Conservation (phyloP, 208 protist species). For the Crithidia acanthocephali region DNA sequence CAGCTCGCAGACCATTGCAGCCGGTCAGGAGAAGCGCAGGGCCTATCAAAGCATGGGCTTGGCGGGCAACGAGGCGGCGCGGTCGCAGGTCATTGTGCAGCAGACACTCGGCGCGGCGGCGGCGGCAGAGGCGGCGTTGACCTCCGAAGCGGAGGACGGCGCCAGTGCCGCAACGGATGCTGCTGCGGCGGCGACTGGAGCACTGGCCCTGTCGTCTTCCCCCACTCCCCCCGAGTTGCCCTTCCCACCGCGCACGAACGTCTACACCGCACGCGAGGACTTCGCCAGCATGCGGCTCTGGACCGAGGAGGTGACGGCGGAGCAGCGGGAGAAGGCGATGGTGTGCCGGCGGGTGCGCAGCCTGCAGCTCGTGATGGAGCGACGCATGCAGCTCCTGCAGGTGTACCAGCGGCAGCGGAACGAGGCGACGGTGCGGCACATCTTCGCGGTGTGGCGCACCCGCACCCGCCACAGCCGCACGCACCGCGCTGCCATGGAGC, state of each 20-base stretch:
- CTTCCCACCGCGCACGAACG: slow-evolving; percentile 35
- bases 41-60: slow-evolving; percentile 2
- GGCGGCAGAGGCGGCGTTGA: background rate
- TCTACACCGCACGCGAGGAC: slow-evolving; percentile 45
- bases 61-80: slow-evolving; percentile 13
- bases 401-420: slow-evolving; percentile 53
- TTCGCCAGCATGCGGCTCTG: slow-evolving; percentile 63
- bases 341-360: slow-evolving; percentile 39
- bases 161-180: background rate
- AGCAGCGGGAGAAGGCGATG: slow-evolving; percentile 37
- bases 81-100: slow-evolving; percentile 19
- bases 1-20: slow-evolving; percentile 43
- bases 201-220: too few relatives aligned
- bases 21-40: slow-evolving; percentile 14
- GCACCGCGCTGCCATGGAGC: slow-evolving; percentile 39
- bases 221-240: background rate
- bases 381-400: slow-evolving; percentile 54
- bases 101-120: background rate
- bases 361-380: slow-evolving; percentile 51
- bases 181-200: background rate
- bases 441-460: slow-evolving; percentile 64
- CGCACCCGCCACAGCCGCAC: slow-evolving; percentile 31
- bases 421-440: slow-evolving; percentile 21
- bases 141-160: background rate
- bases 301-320: slow-evolving; percentile 58